Percentiles rank a stretch among this genome's conserved stretches.
Conservation (phyloP, 1,284 basidiomycete genomes). For the Ganoderma boninense region DNA sequence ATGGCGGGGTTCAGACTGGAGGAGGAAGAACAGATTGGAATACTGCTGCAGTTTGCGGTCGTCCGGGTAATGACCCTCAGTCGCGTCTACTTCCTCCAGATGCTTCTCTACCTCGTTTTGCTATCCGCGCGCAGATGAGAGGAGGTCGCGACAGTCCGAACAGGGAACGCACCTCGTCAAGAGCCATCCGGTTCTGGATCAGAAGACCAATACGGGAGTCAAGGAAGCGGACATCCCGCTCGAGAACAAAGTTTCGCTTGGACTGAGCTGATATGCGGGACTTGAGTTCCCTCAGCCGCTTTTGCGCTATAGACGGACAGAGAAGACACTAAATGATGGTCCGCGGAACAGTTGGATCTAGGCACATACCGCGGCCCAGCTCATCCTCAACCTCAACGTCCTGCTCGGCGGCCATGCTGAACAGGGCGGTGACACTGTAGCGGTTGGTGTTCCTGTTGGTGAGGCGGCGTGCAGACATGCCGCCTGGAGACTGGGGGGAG, state of each 20-base stretch:
- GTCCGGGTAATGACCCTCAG: conserved; percentile 90
- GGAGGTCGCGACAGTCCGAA: conserved; percentile 15
- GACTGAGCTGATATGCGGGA: conserved; percentile 97
- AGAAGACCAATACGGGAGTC: conserved; percentile 97
- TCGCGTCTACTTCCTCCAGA: conserved; percentile 93
- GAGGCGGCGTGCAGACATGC: conserved; percentile 73
- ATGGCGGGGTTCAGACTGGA: conserved; percentile 97
- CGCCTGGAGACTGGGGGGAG: conserved; percentile 58
- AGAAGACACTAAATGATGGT: conserved; percentile 7
- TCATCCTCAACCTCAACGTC: conserved; percentile 99
- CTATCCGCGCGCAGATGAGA: conserved; percentile 46
- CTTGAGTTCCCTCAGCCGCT: conserved; percentile 94
- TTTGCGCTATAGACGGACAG: conserved; percentile 71
- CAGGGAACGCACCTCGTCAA: conserved; percentile 80
- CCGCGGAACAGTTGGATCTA: neutral
- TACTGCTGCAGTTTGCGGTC: conserved; percentile 96
- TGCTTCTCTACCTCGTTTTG: conserved; percentile 95
- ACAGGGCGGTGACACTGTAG: conserved; percentile 95
- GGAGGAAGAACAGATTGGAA: conserved; percentile 97
- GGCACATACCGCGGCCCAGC: conserved; percentile 83
- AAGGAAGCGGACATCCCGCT: conserved; percentile 97
- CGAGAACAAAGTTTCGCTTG: conserved; percentile 99
- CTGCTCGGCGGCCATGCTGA: conserved; percentile 98
- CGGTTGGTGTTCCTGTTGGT: conserved; percentile 95
- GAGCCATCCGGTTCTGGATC: conserved; percentile 98